Evolutionary conservation across 2,329 filamentous ascomycete genomes (phyloP).

Genomic region (Mariannaea elegans): DNA sequence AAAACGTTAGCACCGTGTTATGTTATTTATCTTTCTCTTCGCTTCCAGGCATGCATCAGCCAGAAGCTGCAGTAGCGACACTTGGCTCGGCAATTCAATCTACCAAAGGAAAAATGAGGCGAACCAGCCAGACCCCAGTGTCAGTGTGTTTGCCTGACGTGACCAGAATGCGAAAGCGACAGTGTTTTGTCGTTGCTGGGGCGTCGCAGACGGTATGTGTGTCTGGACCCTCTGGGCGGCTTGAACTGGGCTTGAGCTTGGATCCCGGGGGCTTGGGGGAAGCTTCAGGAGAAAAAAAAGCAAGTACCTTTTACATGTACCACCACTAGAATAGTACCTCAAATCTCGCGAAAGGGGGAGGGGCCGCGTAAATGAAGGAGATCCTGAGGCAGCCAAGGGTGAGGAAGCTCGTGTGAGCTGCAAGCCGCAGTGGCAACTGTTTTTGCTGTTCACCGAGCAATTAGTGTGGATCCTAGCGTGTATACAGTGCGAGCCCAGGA

Average conservation of each 20-base stretch:
- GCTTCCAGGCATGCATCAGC: not conserved
- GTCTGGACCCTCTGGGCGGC: not conserved
- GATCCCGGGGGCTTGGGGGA: not conserved
- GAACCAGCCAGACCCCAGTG: not conserved
- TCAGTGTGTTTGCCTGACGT: not conserved
- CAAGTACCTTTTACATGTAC: constrained; percentile 33
- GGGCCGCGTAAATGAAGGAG: constrained; percentile 28
- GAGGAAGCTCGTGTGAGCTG: constrained; percentile 28
- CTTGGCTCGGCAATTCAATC: not conserved
- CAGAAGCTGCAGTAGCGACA: not conserved
- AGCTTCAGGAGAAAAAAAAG: not conserved
- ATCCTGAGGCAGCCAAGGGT: constrained; percentile 42
- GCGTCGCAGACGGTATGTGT: not conserved
- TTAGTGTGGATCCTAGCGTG: constrained; percentile 34
- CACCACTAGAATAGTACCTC: constrained; percentile 27
- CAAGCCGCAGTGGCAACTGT: constrained; percentile 36
- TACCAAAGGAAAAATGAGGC: constrained; percentile 14
- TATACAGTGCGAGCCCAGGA: constrained; percentile 19
- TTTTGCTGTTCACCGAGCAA: constrained; percentile 34
- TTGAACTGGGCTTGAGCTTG: not conserved
- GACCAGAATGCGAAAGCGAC: not conserved
- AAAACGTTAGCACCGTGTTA: constrained; percentile 11
- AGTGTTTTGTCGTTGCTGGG: constrained; percentile 13
- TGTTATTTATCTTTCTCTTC: not conserved
- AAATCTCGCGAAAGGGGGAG: constrained; percentile 1